Evolutionary conservation across 352 stramenopile species (phyloP), one percentile per base, ranked within the genome.

Genomic region (Phytophthora fragariaefolia): DNA sequence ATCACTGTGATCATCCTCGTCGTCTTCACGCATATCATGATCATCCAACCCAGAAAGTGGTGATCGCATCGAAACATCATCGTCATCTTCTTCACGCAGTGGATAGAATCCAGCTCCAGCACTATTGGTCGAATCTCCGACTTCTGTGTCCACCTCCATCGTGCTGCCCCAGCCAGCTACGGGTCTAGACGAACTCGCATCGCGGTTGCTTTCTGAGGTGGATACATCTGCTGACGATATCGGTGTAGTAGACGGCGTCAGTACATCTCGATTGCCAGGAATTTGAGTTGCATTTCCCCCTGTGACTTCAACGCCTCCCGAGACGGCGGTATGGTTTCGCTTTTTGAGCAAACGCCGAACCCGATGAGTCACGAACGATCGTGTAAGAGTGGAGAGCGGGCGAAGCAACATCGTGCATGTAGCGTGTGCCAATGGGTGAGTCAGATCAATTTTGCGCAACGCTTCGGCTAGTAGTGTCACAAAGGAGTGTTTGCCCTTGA

Each of bases 331-430:
- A 36, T 70, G 52, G 27, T 72, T 78, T 36, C 73, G 71, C 59
- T 95, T 95, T 46, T 89, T 85, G 24, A 91, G 56, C 27, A 94
- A 47, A 23, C 84, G 85, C 2, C 77, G 77, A 9, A 95, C 71
- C 13, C 85, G 82, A 26, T 94, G 82, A 0, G 84, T 91, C 26
- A 95, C 87, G 63, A 94, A 94, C 20, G 87, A 85, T 17, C 89
- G 82, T 0, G 87, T 95, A 27, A 96, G 58, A 0, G 87, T 93
- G 17, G 85, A 88, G 13, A 96, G 58, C 10, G 87, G 89, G n/a
- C 85, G 83, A 23, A 96, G 60, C 22, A 95, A 59, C 85, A 95
- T 96, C 7, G 74, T 79, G 54, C 85, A 94, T 7, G 83, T 90
- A 30, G 84, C 70, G 51, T 90, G 77, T 6, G 89, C 89, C 40